A percentile compares a stretch with the other conserved stretches of the same genome.
Evolutionary conservation across 2,329 filamentous ascomycete genomes (phyloP).

Genomic region (Neofusicoccum kwambonambiense): DNA sequence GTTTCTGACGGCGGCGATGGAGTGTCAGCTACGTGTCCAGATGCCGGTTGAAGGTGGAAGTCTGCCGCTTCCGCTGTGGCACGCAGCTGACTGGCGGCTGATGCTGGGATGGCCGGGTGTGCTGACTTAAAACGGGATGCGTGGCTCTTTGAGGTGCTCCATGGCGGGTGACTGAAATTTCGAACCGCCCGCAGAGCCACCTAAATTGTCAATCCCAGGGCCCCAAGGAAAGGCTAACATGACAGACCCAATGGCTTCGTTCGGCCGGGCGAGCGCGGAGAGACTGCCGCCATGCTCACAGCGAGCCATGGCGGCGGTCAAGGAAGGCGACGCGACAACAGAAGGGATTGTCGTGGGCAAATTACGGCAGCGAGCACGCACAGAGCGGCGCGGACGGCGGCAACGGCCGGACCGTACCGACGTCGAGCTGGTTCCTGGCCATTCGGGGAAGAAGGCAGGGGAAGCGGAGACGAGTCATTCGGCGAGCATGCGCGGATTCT

Average conservation of each 20-base stretch:
- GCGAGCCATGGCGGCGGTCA: background rate
- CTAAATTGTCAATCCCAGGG: no score
- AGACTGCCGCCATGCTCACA: background rate
- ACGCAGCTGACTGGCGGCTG: background rate
- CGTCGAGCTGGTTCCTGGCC: background rate
- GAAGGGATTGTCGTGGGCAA: background rate
- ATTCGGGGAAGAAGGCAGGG: background rate
- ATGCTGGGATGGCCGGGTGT: no score
- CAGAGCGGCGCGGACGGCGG: background rate
- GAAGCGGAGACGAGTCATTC: background rate
- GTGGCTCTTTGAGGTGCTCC: no score
- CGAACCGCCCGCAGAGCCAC: no score
- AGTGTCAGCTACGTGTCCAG: background rate
- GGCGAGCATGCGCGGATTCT: background rate
- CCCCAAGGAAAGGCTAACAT: no score
- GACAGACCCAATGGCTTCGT: background rate
- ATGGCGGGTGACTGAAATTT: no score
- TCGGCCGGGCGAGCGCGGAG: background rate
- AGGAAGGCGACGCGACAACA: background rate
- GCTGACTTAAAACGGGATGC: no score
- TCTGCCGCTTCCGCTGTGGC: background rate
- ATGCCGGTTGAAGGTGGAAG: background rate
- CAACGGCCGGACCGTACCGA: background rate
- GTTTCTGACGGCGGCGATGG: no score
- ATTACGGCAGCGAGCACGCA: background rate